Percentiles rank a stretch among this genome's conserved stretches.
Evolutionary conservation across 257 asterid species (phyloP).

Genomic region (Solanum virginianum): DNA sequence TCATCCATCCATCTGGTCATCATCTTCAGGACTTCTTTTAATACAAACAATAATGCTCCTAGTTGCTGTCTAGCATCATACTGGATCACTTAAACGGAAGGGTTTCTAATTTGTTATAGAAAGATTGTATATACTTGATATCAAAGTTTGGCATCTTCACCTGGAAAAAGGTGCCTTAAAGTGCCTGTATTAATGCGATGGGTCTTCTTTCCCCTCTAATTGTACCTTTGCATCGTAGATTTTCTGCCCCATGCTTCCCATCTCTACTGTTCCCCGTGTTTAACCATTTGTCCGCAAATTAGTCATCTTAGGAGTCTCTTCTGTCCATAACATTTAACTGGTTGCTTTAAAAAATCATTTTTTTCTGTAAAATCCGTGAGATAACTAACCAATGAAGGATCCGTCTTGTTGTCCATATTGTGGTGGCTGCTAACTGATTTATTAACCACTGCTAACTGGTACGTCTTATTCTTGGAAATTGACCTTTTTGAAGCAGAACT

Average conservation of each 20-base stretch:
- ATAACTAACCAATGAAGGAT: conserved; percentile 43
- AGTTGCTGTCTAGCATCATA: background rate
- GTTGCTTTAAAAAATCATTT: background rate
- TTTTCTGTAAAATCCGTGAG: background rate
- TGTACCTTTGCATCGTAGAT: background rate
- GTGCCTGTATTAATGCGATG: background rate
- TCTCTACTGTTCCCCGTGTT: background rate
- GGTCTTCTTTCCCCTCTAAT: background rate
- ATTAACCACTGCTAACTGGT: conserved; percentile 93
- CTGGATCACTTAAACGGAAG: background rate
- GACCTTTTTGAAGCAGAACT: conserved; percentile 99
- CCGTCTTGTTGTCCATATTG: conserved; percentile 58
- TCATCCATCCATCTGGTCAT: background rate
- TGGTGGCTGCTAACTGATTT: conserved; percentile 71
- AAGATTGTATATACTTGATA: background rate
- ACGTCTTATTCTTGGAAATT: conserved; percentile 96
- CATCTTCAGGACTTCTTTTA: background rate
- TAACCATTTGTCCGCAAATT: background rate
- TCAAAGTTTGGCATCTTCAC: background rate
- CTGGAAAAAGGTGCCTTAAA: background rate
- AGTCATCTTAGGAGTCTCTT: background rate
- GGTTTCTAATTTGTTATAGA: background rate
- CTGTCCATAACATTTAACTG: background rate
- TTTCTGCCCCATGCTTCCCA: background rate
- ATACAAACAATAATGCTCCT: background rate